Evolutionary conservation across 805 yeast species (phyloP), one percentile per base, ranked within the genome.

Genomic region (Lipomyces sp.): DNA sequence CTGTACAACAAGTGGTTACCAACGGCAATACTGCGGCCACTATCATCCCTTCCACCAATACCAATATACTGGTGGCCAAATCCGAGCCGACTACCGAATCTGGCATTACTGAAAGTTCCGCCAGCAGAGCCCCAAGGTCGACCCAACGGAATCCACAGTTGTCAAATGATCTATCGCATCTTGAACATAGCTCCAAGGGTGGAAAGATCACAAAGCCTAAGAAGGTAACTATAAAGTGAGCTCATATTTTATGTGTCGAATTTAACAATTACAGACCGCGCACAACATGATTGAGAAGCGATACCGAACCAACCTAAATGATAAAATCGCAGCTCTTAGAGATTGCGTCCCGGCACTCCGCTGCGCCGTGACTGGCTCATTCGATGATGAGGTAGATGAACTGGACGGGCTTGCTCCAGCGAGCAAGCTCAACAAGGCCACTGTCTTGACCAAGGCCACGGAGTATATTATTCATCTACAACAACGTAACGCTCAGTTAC

Each of bases 251-350:
- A 18, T n/a, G 11, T 18, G 35, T 32, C 24, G 33, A 11, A 29
- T 13, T 42, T 57, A 30, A 30, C 39, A 8, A 32, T n/a, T 35
- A 63, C 84, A 88, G 77, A 82, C 87, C 0, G 84, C 90, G 6
- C 96, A 90, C 77, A 90, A 90, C 74, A 86, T 89, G 81, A 87
- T 90, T 71, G 96, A 90, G 75, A 90, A 90, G 78, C 87, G 89
- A 74, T 90, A 90, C 77, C 78, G 96, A 71, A 87, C 90, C 29
- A 90, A 90, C 73, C 88, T 90, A 71, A 90, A 89, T 73, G 81
- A 88, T 62, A 88, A 87, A 75, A 89, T 90, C 57, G 71, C 84
- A 42, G 88, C 87, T 55, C 82, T 90, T 39, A 81, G 92, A 74
- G 89, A 89, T 71, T 88, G 91, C 2, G 96, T 90, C 18, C 96